A percentile compares a stretch with the other conserved stretches of the same genome.
Evolutionary conservation across 805 yeast species (phyloP).

Genomic region (Zygosaccharomyces bisporus): DNA sequence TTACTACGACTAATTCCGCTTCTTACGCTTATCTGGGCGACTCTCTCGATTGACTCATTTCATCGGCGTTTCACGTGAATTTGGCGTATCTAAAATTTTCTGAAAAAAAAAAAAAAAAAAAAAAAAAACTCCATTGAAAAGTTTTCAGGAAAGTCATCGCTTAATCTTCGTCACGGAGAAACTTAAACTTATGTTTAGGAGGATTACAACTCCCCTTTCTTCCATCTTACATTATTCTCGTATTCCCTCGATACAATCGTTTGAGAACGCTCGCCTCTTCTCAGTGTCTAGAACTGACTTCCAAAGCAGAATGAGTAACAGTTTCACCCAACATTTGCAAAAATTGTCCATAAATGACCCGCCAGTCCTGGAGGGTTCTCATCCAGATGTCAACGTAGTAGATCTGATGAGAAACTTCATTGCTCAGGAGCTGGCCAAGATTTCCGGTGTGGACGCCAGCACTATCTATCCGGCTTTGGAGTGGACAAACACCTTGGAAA

Average conservation of each 20-base stretch:
- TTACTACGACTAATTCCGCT: not conserved
- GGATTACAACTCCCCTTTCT: constrained; percentile 9
- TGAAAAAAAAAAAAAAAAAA: not conserved
- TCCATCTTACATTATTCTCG: constrained; percentile 2
- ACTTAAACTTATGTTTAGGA: constrained; percentile 8
- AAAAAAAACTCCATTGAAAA: not conserved
- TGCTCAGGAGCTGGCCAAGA: constrained; percentile 65
- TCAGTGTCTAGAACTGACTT: not conserved
- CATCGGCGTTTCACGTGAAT: not conserved
- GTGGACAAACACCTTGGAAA: constrained; percentile 77
- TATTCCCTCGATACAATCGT: constrained; percentile 5
- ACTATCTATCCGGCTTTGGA: constrained; percentile 83
- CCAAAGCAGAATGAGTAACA: constrained; percentile 24
- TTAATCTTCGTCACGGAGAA: not conserved
- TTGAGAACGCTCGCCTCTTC: constrained; percentile 6
- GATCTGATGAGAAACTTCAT: constrained; percentile 90
- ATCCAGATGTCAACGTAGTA: constrained; percentile 73
- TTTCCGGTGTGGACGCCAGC: constrained; percentile 66
- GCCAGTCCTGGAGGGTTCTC: constrained; percentile 50
- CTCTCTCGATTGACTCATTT: not conserved
- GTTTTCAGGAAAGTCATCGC: constrained; percentile 6
- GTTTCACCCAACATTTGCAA: constrained; percentile 32
- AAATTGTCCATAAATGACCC: constrained; percentile 43
- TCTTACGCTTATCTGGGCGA: not conserved
- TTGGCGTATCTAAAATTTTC: not conserved